Evolutionary conservation across 805 yeast genomes (phyloP).

Genomic region (Hanseniaspora mollemarum): DNA sequence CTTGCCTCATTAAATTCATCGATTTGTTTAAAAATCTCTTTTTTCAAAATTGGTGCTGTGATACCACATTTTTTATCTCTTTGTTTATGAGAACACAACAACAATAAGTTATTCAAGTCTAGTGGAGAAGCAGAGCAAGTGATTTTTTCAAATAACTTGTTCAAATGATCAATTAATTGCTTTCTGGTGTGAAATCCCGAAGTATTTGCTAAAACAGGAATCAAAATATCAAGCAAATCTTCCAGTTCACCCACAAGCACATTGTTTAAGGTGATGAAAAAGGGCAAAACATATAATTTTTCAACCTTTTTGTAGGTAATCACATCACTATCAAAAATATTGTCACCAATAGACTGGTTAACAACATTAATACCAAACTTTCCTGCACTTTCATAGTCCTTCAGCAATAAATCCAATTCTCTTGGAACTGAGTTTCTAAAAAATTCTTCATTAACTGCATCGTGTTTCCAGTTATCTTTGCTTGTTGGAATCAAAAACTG

Average conservation of each 20-base stretch:
- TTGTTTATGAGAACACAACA: conserved; percentile 80
- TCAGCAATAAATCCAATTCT: conserved; percentile 27
- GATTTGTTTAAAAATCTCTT: conserved; percentile 50
- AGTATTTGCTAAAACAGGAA: conserved; percentile 33
- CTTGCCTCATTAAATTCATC: neutral
- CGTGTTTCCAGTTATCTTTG: conserved; percentile 71
- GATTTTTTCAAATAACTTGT: conserved; percentile 22
- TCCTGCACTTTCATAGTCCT: conserved; percentile 33
- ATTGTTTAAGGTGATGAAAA: conserved; percentile 24
- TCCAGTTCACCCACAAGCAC: conserved; percentile 36
- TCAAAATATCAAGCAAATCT: conserved; percentile 35
- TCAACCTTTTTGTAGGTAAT: conserved; percentile 5
- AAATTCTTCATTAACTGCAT: conserved; percentile 40
- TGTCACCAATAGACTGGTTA: conserved; percentile 5
- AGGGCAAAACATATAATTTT: conserved; percentile 11
- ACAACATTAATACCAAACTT: conserved; percentile 18
- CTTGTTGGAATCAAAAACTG: conserved; percentile 80
- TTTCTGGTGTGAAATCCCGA: conserved; percentile 18
- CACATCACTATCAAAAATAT: conserved; percentile 12
- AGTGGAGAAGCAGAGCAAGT: conserved; percentile 25
- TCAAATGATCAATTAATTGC: conserved; percentile 19
- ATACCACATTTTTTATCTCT: conserved; percentile 90
- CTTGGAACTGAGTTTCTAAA: conserved; percentile 39
- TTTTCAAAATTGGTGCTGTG: conserved; percentile 82
- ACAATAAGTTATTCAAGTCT: conserved; percentile 36